Evolutionary conservation across 2,329 filamentous ascomycete species (phyloP).

Genomic region (Cladosporium sp.): DNA sequence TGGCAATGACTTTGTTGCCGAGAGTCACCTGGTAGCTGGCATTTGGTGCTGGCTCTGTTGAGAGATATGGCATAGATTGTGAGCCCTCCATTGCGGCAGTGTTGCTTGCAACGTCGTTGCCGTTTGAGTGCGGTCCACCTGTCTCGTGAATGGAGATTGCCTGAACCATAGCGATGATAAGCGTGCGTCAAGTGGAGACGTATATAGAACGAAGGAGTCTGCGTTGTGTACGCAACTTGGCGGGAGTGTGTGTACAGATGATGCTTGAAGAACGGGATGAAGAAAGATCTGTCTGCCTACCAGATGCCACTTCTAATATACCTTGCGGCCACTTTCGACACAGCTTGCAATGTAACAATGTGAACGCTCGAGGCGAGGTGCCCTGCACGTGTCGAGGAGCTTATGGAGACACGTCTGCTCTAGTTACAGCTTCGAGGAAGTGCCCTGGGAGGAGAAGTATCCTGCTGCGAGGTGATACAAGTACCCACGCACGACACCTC

Average conservation of each 20-base stretch:
- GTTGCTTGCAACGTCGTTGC: constrained; percentile 13
- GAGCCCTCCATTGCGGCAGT: neutral
- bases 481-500: neutral
- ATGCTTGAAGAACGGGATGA: neutral
- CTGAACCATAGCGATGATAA: constrained; percentile 21
- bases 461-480: neutral
- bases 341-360: neutral
- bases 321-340: neutral
- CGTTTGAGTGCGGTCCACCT: constrained; percentile 18
- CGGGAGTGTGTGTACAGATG: no score
- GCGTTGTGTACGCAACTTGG: no score
- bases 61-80: constrained; percentile 31
- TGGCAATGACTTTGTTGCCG: constrained; percentile 71
- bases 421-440: neutral
- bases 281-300: neutral
- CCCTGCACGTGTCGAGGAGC: neutral
- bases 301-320: neutral
- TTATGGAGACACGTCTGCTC: neutral
- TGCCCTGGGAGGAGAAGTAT: neutral
- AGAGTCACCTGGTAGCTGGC: constrained; percentile 42
- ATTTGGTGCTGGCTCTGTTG: constrained; percentile 41
- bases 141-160: constrained; percentile 20
- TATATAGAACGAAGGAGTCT: neutral
- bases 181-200: neutral
- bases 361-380: neutral